These are phyloP conservation scores for Alisma plantagoaquatica DNA, from an alignment of 106 monocot genomes.

Conservation along the genomic window DNA sequence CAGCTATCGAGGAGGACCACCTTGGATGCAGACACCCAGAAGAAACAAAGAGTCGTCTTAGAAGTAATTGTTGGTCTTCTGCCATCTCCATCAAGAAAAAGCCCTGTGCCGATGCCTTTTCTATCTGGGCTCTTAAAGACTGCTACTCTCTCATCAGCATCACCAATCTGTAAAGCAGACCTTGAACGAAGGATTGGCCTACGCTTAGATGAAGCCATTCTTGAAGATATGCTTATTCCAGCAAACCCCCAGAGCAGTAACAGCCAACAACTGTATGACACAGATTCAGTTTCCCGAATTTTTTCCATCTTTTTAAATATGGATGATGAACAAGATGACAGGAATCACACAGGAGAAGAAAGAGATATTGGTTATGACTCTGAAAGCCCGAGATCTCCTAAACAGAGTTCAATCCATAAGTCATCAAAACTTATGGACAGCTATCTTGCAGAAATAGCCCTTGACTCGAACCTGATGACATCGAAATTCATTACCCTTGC, in stretches of 20 bases:
- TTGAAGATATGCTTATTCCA: slow-evolving; percentile 73
- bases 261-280: slow-evolving; percentile 58
- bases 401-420: slow-evolving; percentile 44
- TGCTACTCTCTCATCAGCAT: slow-evolving; percentile 30
- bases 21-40: slow-evolving; percentile 24
- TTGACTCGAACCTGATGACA: slow-evolving; percentile 64
- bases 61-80: slow-evolving; percentile 69
- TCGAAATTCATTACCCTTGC: slow-evolving; percentile 72
- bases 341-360: slow-evolving; percentile 20
- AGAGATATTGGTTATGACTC: slow-evolving; percentile 43
- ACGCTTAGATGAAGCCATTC: slow-evolving; percentile 66
- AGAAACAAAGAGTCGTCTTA: slow-evolving; percentile 31
- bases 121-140: slow-evolving; percentile 77
- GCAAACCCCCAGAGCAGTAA: slow-evolving; percentile 15
- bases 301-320: slow-evolving; percentile 58
- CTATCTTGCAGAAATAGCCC: slow-evolving; percentile 77
- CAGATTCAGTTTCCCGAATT: slow-evolving; percentile 49
- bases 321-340: slow-evolving; percentile 42
- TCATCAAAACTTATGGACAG: slow-evolving; percentile 72
- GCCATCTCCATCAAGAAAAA: slow-evolving; percentile 56
- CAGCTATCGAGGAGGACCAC: slow-evolving; percentile 15
- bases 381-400: slow-evolving; percentile 56
- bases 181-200: slow-evolving; percentile 66
- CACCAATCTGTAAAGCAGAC: slow-evolving; percentile 45
- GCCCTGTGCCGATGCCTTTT: slow-evolving; percentile 57